phyloP scores from a whole-genome alignment of 352 stramenopile species.

The Phytophthora tentaculata region DNA sequence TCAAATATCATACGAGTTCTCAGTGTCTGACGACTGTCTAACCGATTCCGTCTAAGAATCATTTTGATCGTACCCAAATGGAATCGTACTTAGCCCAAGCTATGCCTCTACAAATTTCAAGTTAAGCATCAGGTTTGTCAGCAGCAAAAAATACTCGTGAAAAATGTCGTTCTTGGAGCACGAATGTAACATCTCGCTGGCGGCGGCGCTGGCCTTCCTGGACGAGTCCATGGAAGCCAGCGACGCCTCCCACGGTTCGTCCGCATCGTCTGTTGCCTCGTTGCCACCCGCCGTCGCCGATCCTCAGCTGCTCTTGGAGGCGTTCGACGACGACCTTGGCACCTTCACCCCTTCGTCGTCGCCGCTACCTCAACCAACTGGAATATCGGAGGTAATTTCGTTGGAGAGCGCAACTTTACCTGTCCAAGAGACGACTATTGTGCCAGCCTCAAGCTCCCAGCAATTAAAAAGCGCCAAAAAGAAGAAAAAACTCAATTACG shows the following conservation, averaged over 20 bases:
- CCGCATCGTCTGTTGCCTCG: neutral
- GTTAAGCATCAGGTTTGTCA: too few relatives aligned
- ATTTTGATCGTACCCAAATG: too few relatives aligned
- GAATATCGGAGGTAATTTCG: conserved; percentile 5
- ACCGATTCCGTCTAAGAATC: too few relatives aligned
- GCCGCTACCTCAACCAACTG: neutral
- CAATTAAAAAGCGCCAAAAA: conserved; percentile 9
- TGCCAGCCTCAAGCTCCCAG: conserved; percentile 2
- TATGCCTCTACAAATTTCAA: too few relatives aligned
- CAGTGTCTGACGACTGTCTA: too few relatives aligned
- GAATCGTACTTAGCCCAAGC: too few relatives aligned
- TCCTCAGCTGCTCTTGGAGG: conserved; percentile 20
- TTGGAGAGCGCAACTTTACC: conserved; percentile 11
- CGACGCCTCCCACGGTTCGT: neutral
- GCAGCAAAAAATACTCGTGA: neutral
- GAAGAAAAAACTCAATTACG: conserved; percentile 45
- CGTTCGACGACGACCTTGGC: conserved; percentile 13
- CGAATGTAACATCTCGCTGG: conserved; percentile 23
- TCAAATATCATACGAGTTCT: too few relatives aligned
- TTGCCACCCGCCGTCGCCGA: neutral
- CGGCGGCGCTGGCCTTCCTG: conserved; percentile 34
- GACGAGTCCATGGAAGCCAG: conserved; percentile 18
- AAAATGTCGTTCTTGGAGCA: conserved; percentile 29
- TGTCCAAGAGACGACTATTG: neutral
- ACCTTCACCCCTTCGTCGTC: neutral